phyloP scores from a whole-genome alignment of 208 protist species.

The Trypanosoma theileri region DNA sequence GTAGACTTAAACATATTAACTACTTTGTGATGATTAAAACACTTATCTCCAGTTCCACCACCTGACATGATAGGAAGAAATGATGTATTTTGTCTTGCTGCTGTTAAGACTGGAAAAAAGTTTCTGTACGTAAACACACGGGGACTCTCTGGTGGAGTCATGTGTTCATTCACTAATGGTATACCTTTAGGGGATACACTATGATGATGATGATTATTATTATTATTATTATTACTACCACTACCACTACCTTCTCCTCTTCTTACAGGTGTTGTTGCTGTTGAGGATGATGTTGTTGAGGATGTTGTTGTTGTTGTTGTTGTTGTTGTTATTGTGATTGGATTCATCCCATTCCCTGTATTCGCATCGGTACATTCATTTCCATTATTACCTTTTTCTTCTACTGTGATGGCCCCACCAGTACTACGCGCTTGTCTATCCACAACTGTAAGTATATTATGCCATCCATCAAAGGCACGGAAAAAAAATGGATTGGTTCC shows the following conservation, averaged over 20 bases:
- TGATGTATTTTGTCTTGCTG: conserved; percentile 10
- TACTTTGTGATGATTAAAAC: conserved; percentile 38
- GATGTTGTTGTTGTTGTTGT: too few species aligned
- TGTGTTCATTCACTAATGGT: background rate
- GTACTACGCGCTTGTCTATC: conserved; percentile 40
- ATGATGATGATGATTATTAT: too few species aligned
- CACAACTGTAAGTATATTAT: conserved; percentile 60
- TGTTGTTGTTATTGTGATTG: too few species aligned
- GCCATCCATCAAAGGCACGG: conserved; percentile 78
- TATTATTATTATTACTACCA: too few species aligned
- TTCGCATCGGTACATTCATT: background rate
- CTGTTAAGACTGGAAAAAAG: conserved; percentile 23
- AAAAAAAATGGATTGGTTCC: conserved; percentile 84
- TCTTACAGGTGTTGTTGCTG: too few species aligned
- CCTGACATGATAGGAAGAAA: background rate
- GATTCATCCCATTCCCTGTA: too few species aligned
- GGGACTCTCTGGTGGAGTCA: background rate
- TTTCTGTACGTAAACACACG: conserved; percentile 24
- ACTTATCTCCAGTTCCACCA: background rate
- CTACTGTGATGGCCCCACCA: conserved; percentile 14
- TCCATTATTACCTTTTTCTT: background rate
- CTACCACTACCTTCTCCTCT: too few species aligned
- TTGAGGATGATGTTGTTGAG: too few species aligned
- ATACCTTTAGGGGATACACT: background rate
- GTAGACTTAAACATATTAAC: conserved; percentile 72